Evolutionary conservation across 192 early-diverging fungal genomes (phyloP).

Genomic region (Linnemannia schmuckeri): DNA sequence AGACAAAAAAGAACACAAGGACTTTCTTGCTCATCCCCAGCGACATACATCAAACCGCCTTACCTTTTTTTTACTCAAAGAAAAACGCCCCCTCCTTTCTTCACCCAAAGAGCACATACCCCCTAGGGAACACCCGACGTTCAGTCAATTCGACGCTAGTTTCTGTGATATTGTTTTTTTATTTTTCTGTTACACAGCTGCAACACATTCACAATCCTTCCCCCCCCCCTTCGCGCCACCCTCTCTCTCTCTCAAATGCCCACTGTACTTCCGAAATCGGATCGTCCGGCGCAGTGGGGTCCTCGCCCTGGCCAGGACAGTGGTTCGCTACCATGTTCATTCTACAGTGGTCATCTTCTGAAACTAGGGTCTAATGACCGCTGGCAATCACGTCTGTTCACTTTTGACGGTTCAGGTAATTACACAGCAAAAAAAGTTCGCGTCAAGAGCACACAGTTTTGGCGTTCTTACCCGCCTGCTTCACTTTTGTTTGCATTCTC

Average conservation of each 20-base stretch:
- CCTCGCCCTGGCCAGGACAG: conserved; percentile 1
- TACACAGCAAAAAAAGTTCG: not conserved
- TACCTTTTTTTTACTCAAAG: too few species aligned
- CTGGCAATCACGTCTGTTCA: conserved; percentile 46
- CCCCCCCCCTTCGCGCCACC: not conserved
- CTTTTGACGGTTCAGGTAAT: conserved; percentile 47
- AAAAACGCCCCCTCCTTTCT: too few species aligned
- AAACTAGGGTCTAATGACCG: conserved; percentile 37
- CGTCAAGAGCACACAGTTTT: not conserved
- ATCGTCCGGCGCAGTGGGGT: not conserved
- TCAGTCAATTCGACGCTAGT: too few species aligned
- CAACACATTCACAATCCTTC: not conserved
- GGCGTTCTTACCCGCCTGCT: too few species aligned
- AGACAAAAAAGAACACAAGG: too few species aligned
- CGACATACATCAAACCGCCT: too few species aligned
- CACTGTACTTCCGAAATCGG: not conserved
- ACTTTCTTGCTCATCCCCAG: too few species aligned
- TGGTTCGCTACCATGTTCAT: conserved; percentile 13
- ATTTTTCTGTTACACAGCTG: too few species aligned
- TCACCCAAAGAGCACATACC: too few species aligned
- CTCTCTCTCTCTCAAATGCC: not conserved
- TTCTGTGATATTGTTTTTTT: too few species aligned
- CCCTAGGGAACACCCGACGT: too few species aligned
- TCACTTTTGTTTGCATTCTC: too few species aligned
- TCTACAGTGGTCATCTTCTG: conserved; percentile 37